Conservation (phyloP, 2,329 filamentous ascomycete species). For the Tolypocladium sp. region DNA sequence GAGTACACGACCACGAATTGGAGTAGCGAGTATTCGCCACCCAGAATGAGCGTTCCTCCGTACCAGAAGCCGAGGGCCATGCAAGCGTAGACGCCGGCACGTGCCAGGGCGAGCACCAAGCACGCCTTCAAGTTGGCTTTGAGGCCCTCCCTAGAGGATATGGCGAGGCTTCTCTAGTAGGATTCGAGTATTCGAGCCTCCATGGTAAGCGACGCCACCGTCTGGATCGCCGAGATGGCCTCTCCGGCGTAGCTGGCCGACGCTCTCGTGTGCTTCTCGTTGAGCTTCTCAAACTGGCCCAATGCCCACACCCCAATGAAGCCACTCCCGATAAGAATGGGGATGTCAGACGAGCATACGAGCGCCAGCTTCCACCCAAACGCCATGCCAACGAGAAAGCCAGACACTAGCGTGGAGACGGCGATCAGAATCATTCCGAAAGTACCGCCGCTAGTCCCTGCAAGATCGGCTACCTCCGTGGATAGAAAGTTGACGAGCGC, state of each 20-base stretch:
- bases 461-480: constrained; percentile 26
- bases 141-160: neutral
- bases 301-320: constrained; percentile 26
- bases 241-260: constrained; percentile 7
- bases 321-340: constrained; percentile 28
- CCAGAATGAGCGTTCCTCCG: neutral
- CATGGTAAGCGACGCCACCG: constrained; percentile 7
- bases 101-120: constrained; percentile 1
- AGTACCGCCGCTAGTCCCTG: constrained; percentile 35
- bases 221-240: constrained; percentile 6
- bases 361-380: constrained; percentile 35
- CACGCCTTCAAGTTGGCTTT: neutral
- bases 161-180: neutral
- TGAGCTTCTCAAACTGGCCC: constrained; percentile 3
- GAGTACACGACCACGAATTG: neutral
- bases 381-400: constrained; percentile 17
- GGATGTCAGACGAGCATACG: constrained; percentile 30
- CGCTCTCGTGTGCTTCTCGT: neutral
- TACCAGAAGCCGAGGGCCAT: constrained; percentile 6
- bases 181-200: too few relatives aligned
- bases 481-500: constrained; percentile 21
- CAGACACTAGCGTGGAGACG: constrained; percentile 5
- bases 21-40: neutral
- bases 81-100: neutral
- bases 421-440: constrained; percentile 11